Evolutionary conservation across 2,329 filamentous ascomycete genomes (phyloP).

Genomic region (Furcasterigmium furcatum): DNA sequence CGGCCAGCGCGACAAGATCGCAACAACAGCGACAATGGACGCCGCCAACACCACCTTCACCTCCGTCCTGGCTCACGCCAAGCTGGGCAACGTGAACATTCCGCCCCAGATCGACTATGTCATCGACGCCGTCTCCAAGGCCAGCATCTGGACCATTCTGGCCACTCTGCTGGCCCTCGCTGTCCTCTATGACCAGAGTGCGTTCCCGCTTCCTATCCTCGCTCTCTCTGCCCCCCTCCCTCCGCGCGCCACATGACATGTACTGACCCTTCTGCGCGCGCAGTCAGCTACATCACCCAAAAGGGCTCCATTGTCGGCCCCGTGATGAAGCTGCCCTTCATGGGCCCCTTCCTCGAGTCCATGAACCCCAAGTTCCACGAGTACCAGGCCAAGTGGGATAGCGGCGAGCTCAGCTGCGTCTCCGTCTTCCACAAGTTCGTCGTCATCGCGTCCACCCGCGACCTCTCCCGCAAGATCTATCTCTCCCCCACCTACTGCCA

Average conservation of each 20-base stretch:
- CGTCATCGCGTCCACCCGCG: conserved; percentile 90
- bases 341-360: conserved; percentile 93
- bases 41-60: conserved; percentile 65
- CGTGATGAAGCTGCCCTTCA: conserved; percentile 75
- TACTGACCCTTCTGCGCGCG: conserved; percentile 6
- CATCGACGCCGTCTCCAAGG: conserved; percentile 52
- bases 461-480: conserved; percentile 95
- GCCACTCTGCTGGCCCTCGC: conserved; percentile 68
- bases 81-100: conserved; percentile 43
- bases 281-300: conserved; percentile 71
- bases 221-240: too few relatives aligned
- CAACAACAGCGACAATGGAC: conserved; percentile 35
- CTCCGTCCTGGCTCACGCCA: conserved; percentile 65
- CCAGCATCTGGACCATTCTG: conserved; percentile 57
- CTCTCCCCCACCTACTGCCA: conserved; percentile 91
- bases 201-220: too few relatives aligned
- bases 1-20: too few relatives aligned
- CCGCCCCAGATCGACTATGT: conserved; percentile 53
- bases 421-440: conserved; percentile 99
- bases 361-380: conserved; percentile 88
- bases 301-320: conserved; percentile 78
- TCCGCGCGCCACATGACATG: background rate
- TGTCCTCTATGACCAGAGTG: conserved; percentile 88
- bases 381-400: conserved; percentile 90
- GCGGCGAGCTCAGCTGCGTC: conserved; percentile 89